Evolutionary conservation across 1,284 basidiomycete genomes (phyloP).

Genomic region (Heliocybe sulcata): DNA sequence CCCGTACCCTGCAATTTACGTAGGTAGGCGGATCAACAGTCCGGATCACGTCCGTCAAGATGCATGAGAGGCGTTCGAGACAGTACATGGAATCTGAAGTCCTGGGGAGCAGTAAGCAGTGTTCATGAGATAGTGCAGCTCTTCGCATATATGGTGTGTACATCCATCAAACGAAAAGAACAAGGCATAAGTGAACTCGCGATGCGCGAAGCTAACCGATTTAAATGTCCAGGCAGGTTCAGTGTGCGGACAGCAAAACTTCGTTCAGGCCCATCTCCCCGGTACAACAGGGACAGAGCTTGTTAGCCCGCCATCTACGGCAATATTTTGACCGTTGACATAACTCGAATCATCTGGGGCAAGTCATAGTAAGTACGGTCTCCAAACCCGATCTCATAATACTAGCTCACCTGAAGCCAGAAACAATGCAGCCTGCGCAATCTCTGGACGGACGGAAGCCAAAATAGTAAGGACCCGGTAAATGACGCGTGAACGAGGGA

Average conservation of each 20-base stretch:
- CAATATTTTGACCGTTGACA: slow-evolving; percentile 85
- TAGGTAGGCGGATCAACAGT: background rate
- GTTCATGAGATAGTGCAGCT: no score
- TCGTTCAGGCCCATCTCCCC: slow-evolving; percentile 42
- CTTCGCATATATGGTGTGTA: background rate
- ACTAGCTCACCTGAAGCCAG: slow-evolving; percentile 69
- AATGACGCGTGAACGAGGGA: background rate
- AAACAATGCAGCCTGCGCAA: slow-evolving; percentile 81
- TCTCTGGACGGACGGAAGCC: slow-evolving; percentile 38
- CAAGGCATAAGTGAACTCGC: no score
- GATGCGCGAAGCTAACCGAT: no score
- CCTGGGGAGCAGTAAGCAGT: no score
- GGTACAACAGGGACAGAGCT: slow-evolving; percentile 69
- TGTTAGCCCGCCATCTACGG: slow-evolving; percentile 82
- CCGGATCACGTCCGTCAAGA: background rate
- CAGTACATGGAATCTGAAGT: no score
- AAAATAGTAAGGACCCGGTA: background rate
- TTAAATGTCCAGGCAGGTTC: no score
- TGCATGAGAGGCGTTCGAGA: no score
- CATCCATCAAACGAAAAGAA: background rate
- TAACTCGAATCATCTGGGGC: slow-evolving; percentile 81
- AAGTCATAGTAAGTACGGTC: slow-evolving; percentile 6
- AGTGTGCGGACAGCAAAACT: no score
- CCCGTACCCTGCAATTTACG: no score
- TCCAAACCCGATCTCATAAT: background rate